Percentiles rank a stretch among this genome's conserved stretches.
Conservation (phyloP, 805 yeast species). For the Candida rishiriensis region DNA sequence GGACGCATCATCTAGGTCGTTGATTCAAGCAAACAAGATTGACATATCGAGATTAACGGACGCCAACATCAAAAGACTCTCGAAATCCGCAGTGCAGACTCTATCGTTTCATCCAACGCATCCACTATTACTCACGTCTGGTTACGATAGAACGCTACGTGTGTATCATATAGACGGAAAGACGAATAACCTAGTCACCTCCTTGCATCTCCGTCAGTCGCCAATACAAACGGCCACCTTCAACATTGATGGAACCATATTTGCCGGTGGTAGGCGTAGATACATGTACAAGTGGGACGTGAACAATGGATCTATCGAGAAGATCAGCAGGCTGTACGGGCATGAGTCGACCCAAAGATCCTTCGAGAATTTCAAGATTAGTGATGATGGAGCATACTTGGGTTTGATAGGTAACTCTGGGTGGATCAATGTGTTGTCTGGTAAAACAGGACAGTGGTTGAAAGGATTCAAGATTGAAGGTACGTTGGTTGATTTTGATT, state of each 20-base stretch:
- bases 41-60: conserved; percentile 83
- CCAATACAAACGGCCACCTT: conserved; percentile 79
- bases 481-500: conserved; percentile 72
- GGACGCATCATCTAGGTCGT: conserved; percentile 36
- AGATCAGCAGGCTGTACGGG: conserved; percentile 85
- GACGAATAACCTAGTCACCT: conserved; percentile 71
- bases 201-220: conserved; percentile 70
- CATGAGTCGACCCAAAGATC: conserved; percentile 81
- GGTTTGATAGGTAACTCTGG: conserved; percentile 84
- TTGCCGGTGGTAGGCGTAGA: conserved; percentile 87
- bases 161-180: conserved; percentile 90
- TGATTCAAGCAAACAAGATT: conserved; percentile 65
- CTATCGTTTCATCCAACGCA: conserved; percentile 79
- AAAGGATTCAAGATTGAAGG: conserved; percentile 90
- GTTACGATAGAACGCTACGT: conserved; percentile 85
- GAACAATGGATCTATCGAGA: conserved; percentile 57
- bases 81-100: conserved; percentile 81
- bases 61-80: conserved; percentile 66
- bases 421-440: conserved; percentile 79
- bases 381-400: conserved; percentile 66
- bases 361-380: conserved; percentile 79
- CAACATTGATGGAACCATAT: conserved; percentile 49
- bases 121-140: conserved; percentile 84
- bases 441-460: conserved; percentile 80
- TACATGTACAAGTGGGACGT: conserved; percentile 93